These are phyloP conservation scores for Domatiomyces globalis DNA, from an alignment of 2,329 filamentous ascomycete genomes.

Conservation along the genomic window DNA sequence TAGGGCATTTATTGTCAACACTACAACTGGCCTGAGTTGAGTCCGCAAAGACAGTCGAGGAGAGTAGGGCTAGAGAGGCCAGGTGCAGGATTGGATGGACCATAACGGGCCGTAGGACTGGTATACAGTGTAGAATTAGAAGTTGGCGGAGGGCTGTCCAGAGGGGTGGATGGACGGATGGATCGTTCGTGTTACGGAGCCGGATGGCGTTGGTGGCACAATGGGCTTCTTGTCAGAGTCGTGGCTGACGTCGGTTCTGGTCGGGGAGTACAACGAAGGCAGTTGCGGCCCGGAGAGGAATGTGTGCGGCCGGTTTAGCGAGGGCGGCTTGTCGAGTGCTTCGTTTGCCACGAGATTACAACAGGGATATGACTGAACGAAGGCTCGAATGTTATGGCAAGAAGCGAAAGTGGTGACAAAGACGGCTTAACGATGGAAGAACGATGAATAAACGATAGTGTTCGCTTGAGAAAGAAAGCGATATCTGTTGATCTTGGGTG, in stretches of 20 bases:
- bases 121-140: too few relatives aligned
- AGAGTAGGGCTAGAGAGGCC: slow-evolving; percentile 8
- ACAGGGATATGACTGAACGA: neutral
- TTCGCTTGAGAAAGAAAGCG: too few relatives aligned
- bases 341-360: neutral
- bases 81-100: slow-evolving; percentile 4
- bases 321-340: neutral
- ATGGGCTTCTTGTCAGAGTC: neutral
- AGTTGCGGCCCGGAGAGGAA: neutral
- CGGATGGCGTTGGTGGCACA: neutral
- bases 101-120: neutral
- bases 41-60: slow-evolving; percentile 20
- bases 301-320: neutral
- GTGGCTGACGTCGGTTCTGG: neutral
- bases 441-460: too few relatives aligned
- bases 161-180: neutral
- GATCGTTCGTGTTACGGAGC: neutral
- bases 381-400: neutral
- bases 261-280: neutral
- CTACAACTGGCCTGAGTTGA: slow-evolving; percentile 1
- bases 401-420: neutral
- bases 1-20: slow-evolving; percentile 35
- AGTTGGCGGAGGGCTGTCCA: neutral
- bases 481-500: neutral
- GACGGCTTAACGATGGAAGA: neutral